These are phyloP conservation scores for Stentor roeselii DNA, from an alignment of 73 alveolate genomes.

Conservation along the genomic window DNA sequence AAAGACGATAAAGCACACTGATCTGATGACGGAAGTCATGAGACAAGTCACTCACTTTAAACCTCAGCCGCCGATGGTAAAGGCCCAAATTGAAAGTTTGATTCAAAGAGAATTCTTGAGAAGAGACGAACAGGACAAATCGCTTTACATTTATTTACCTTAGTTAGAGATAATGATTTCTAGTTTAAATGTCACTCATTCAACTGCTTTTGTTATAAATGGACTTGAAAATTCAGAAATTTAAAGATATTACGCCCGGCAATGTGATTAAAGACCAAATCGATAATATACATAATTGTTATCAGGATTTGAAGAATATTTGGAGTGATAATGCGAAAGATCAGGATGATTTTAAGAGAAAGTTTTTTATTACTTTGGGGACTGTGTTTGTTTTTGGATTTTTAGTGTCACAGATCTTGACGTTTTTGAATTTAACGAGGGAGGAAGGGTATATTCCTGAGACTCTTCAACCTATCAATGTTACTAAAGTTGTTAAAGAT, in stretches of 20 bases:
- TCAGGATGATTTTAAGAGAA: background rate
- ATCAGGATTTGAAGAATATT: background rate
- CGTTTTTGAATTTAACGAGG: no score
- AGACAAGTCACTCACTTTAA: conserved; percentile 69
- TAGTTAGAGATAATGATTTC: no score
- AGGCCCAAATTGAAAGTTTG: conserved; percentile 70
- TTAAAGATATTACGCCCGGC: no score
- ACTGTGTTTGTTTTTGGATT: background rate
- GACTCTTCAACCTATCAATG: background rate
- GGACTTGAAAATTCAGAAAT: no score
- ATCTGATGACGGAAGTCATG: conserved; percentile 50
- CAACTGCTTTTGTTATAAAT: no score
- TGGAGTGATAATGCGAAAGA: background rate
- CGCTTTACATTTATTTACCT: conserved; percentile 67
- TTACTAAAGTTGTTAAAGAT: background rate
- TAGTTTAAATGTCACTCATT: no score
- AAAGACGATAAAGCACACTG: conserved; percentile 53
- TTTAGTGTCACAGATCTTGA: background rate
- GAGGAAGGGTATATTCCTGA: background rate
- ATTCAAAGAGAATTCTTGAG: conserved; percentile 70
- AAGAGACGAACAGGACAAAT: conserved; percentile 73
- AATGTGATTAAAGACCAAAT: no score
- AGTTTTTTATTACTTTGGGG: background rate
- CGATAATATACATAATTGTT: background rate
- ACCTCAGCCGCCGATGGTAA: conserved; percentile 87